Conservation (phyloP, 148 eudicot genomes). For the Limonium bicolor region DNA sequence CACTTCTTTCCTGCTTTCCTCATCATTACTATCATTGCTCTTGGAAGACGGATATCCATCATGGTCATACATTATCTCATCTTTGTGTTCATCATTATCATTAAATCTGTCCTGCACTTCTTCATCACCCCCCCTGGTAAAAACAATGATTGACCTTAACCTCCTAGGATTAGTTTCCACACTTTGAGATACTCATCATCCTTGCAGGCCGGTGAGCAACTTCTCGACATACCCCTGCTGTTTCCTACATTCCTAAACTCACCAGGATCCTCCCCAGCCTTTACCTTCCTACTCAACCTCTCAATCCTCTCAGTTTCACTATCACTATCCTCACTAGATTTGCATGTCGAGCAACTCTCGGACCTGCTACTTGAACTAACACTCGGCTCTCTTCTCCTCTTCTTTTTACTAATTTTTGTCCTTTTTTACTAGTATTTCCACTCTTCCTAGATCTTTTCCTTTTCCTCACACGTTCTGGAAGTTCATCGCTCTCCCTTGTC, state of each 20-base stretch:
- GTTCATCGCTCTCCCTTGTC: conserved; percentile 20
- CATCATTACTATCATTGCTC: conserved; percentile 61
- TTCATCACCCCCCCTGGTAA: conserved; percentile 16
- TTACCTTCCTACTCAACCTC: conserved; percentile 17
- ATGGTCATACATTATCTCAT: conserved; percentile 48
- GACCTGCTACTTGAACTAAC: conserved; percentile 38
- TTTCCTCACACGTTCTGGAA: conserved; percentile 20
- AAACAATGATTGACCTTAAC: conserved; percentile 58
- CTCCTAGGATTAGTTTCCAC: conserved; percentile 32
- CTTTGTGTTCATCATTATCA: conserved; percentile 44
- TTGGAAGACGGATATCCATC: conserved; percentile 53
- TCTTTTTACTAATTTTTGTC: conserved; percentile 36
- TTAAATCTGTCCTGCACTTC: conserved; percentile 12
- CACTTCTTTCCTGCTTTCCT: conserved; percentile 17
- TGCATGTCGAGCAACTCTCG: conserved; percentile 20
- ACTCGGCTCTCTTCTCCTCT: conserved; percentile 35
- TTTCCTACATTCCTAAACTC: conserved; percentile 12
- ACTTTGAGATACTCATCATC: conserved; percentile 11
- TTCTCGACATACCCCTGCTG: conserved; percentile 18
- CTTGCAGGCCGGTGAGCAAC: conserved; percentile 26
- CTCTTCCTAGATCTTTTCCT: conserved; percentile 30
- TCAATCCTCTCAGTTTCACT: conserved; percentile 11
- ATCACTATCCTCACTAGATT: conserved; percentile 19
- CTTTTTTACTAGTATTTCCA: conserved; percentile 14
- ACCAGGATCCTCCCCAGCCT: conserved; percentile 10